A percentile compares a stretch with the other conserved stretches of the same genome.
Conservation (phyloP, 495 filamentous ascomycete genomes). For the Pseudevernia furfuracea region DNA sequence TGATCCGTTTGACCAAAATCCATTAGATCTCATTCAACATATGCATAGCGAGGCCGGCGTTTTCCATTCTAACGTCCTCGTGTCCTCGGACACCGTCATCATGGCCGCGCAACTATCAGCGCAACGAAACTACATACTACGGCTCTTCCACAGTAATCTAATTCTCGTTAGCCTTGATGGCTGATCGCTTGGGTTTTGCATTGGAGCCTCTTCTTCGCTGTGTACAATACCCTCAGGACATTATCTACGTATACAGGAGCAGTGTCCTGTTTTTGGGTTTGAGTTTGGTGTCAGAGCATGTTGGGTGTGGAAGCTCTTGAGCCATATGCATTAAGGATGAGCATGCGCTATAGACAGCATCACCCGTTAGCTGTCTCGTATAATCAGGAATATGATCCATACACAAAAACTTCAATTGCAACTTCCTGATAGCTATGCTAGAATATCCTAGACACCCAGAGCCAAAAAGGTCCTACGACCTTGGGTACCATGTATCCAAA, state of each 20-base stretch:
- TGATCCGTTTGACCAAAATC: not conserved
- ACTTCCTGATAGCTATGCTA: not conserved
- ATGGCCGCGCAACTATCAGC: constrained; percentile 8
- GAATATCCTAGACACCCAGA: not conserved
- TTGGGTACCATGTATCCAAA: constrained; percentile 11
- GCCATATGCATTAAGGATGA: constrained; percentile 13
- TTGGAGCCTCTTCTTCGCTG: constrained; percentile 9
- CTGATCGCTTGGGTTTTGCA: constrained; percentile 12
- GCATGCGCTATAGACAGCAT: constrained; percentile 17
- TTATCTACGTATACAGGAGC: constrained; percentile 2
- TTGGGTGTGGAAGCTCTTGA: constrained; percentile 3
- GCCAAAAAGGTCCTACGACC: not conserved
- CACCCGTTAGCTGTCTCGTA: constrained; percentile 9
- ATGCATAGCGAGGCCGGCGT: constrained; percentile 22
- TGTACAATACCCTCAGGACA: constrained; percentile 4
- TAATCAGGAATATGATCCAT: not conserved
- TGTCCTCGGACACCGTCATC: constrained; percentile 10
- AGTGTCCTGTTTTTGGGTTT: constrained; percentile 12
- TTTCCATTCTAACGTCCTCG: constrained; percentile 1
- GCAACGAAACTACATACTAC: constrained; percentile 17
- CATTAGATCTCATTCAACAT: constrained; percentile 13
- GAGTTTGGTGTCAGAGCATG: not conserved
- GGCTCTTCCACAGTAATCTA: constrained; percentile 12
- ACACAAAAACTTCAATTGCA: not conserved
- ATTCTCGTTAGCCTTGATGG: constrained; percentile 12